Evolutionary conservation across 73 alveolate genomes (phyloP), one percentile per base, ranked within the genome.

Genomic region (Breviolum minutum): DNA sequence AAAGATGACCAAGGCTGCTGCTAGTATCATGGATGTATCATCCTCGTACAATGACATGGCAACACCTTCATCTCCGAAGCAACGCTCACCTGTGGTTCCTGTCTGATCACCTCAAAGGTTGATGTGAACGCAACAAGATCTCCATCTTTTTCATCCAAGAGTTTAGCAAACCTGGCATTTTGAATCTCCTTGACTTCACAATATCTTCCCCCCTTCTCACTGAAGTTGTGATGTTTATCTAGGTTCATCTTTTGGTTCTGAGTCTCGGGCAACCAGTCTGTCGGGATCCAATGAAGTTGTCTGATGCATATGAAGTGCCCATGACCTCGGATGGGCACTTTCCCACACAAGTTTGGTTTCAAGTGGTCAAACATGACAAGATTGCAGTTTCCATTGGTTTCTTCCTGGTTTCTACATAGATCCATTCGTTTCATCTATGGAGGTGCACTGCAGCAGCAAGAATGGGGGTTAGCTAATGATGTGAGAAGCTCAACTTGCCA

Each of bases 31-130:
- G 32, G 98, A 92, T 79, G 24, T 54, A 54, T n/a, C 79, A 60
- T 92, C 98, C 61, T 92, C 98, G 14, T 92, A 92, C 27, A 14
- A 24, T 24, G 98, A 92, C 98, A 92, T 73, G 90, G 98, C 98
- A 9, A 92, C 98, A 40, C 98, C 98, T 68, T 92, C 98, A 26
- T 92, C 98, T 73, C 91, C 81, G 61, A 92, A 92, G 98, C 98
- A 92, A 40, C 98, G 79, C 73, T 92, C 98, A 14, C 98, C 98
- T 24, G 87, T 66, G 40, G 22, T 27, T 13, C 81, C 91, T 4
- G 98, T 54, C 60, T 92, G 89, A 9, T 40, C 90, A 73, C 97
- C 97, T 91, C 24, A 32, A 30, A 19, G 14, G 19, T 27, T 14
- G 12, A 24, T n/a, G 82, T 40, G 54, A 40, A 40, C 3, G 26